Conservation (phyloP, 129 eudicot species). For the Centaurea solstitialis region DNA sequence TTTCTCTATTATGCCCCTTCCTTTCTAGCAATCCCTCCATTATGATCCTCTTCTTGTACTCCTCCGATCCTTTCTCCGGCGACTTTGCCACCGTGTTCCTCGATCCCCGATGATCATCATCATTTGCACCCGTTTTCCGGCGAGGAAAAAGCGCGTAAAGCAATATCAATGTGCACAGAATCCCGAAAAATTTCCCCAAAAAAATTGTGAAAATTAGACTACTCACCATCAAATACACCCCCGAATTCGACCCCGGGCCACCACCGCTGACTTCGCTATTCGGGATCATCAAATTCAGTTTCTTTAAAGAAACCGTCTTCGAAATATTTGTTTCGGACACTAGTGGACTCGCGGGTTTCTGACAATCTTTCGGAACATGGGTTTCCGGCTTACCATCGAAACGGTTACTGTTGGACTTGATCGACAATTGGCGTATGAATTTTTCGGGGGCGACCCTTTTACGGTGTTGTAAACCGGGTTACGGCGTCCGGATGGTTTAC, state of each 20-base stretch:
- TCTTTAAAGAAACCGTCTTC: not conserved
- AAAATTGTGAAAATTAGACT: slow-evolving; percentile 37
- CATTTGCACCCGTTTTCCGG: slow-evolving; percentile 16
- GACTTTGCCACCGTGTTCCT: not conserved
- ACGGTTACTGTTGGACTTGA: slow-evolving; percentile 10
- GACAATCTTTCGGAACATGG: not conserved
- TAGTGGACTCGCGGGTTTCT: not conserved
- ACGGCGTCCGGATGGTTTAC: slow-evolving; percentile 18
- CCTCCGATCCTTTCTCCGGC: slow-evolving; percentile 38
- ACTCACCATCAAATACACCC: slow-evolving; percentile 25
- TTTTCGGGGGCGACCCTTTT: slow-evolving; percentile 27
- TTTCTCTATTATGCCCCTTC: slow-evolving; percentile 34
- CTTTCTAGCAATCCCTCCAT: slow-evolving; percentile 48
- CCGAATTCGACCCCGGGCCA: slow-evolving; percentile 16
- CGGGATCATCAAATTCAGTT: not conserved
- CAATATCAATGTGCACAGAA: slow-evolving; percentile 33
- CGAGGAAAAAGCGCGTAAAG: slow-evolving; percentile 29
- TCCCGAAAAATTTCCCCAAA: slow-evolving; percentile 40
- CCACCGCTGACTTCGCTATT: slow-evolving; percentile 12
- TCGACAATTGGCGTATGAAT: slow-evolving; percentile 22
- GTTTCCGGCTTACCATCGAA: slow-evolving; percentile 15
- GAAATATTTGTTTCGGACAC: not conserved
- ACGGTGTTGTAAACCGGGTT: not conserved
- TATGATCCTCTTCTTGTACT: slow-evolving; percentile 40
- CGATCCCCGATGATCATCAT: not conserved